Evolutionary conservation across 2,329 filamentous ascomycete species (phyloP).

Genomic region (Aspergillus thermomutatus): DNA sequence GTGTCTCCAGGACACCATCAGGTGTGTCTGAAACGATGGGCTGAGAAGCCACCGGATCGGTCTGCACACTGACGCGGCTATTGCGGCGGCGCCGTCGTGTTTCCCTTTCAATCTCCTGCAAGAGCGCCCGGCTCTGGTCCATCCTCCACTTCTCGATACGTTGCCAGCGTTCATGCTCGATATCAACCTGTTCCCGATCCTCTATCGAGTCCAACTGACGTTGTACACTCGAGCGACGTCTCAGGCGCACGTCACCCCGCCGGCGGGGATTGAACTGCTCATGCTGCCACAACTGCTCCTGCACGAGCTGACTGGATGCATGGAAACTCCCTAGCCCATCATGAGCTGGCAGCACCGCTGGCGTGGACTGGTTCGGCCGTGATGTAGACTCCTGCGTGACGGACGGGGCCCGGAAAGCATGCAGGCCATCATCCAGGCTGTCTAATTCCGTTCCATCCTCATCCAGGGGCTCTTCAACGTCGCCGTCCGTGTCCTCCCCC

Average conservation of each 20-base stretch:
- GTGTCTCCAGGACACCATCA: conserved; percentile 43
- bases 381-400: conserved; percentile 40
- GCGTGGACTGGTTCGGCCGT: conserved; percentile 53
- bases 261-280: conserved; percentile 77
- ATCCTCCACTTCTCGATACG: conserved; percentile 89
- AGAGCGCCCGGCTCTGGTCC: conserved; percentile 79
- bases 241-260: conserved; percentile 45
- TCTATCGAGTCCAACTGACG: conserved; percentile 54
- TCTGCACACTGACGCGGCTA: conserved; percentile 24
- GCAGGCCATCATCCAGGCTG: conserved; percentile 86
- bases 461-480: conserved; percentile 58
- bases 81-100: conserved; percentile 60
- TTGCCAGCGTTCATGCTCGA: conserved; percentile 71
- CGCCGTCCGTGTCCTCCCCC: conserved; percentile 40
- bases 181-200: conserved; percentile 54
- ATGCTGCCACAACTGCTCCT: conserved; percentile 86
- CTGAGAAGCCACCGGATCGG: conserved; percentile 11
- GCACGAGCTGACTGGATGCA: conserved; percentile 60
- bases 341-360: conserved; percentile 79
- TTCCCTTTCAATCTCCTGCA: conserved; percentile 87
- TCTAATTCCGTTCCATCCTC: conserved; percentile 73
- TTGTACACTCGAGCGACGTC: conserved; percentile 57
- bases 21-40: conserved; percentile 16
- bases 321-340: conserved; percentile 87
- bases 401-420: conserved; percentile 73